A percentile compares a stretch with the other conserved stretches of the same genome.
phyloP scores from a whole-genome alignment of 257 asterid species.

The Paulownia fortunei region DNA sequence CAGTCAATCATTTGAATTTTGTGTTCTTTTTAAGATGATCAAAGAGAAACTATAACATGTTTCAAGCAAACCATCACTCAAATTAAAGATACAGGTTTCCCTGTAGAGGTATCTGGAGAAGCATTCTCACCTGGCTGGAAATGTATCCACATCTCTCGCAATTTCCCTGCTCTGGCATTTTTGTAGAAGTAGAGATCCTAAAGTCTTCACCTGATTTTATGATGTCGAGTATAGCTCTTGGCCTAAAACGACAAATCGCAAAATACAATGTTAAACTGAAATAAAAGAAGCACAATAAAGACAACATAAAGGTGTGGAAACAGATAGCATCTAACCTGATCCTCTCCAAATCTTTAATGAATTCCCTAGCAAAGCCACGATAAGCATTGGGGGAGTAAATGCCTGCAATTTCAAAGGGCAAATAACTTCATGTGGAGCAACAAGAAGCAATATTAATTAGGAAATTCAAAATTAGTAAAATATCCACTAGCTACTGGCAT shows the following conservation, averaged over 20 bases:
- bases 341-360: conserved; percentile 95
- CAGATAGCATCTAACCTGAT: conserved; percentile 57
- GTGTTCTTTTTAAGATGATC: background rate
- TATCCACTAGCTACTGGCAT: conserved; percentile 8
- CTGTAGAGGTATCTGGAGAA: background rate
- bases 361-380: conserved; percentile 98
- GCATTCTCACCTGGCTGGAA: conserved; percentile 84
- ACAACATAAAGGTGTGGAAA: background rate
- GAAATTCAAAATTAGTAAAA: background rate
- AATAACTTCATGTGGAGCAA: conserved; percentile 7
- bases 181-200: conserved; percentile 83
- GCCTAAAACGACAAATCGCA: conserved; percentile 51
- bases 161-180: conserved; percentile 97
- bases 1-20: background rate
- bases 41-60: background rate
- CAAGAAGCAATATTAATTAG: background rate
- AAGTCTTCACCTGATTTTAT: conserved; percentile 96
- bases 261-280: background rate
- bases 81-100: background rate
- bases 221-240: conserved; percentile 92
- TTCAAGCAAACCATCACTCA: background rate
- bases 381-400: conserved; percentile 97
- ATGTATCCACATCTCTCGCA: conserved; percentile 97
- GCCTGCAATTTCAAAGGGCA: conserved; percentile 51
- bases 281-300: background rate